Evolutionary conservation across 148 eudicot genomes (phyloP).

Genomic region (Rhododendron molle): DNA sequence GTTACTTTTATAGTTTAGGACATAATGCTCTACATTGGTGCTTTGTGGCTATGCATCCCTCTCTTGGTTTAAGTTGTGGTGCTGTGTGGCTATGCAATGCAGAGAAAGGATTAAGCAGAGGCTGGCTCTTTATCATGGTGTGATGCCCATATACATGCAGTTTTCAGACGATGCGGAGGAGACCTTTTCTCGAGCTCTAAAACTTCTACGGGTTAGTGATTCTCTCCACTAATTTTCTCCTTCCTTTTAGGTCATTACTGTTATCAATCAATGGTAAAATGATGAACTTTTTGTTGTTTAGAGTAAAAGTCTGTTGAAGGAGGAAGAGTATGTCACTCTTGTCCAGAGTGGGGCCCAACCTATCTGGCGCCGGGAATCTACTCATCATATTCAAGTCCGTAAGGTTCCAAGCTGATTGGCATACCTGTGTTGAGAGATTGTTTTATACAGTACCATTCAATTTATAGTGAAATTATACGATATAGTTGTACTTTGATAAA

Average conservation of each 20-base stretch:
- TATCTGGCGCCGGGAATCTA: constrained; percentile 92
- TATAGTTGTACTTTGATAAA: background rate
- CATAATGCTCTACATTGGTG: background rate
- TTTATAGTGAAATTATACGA: background rate
- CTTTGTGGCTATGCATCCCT: constrained; percentile 6
- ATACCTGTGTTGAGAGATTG: background rate
- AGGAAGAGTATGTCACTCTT: constrained; percentile 76
- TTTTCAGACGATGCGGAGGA: constrained; percentile 93
- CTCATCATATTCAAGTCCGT: constrained; percentile 95
- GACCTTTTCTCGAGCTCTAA: constrained; percentile 77
- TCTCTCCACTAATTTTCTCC: background rate
- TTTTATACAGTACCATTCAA: background rate
- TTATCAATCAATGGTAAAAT: background rate
- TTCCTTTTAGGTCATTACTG: background rate
- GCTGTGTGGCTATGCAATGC: constrained; percentile 21
- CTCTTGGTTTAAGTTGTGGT: background rate
- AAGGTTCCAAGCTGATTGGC: constrained; percentile 49
- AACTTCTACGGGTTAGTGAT: constrained; percentile 61
- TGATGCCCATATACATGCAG: constrained; percentile 83
- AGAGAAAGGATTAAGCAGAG: constrained; percentile 88
- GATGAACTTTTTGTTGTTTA: constrained; percentile 11
- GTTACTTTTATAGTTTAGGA: background rate
- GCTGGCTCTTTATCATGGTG: constrained; percentile 75
- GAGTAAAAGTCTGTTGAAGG: constrained; percentile 63
- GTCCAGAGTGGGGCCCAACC: constrained; percentile 99